These are phyloP conservation scores for Fagus sylvatica DNA, from an alignment of 306 rosid genomes.

Conservation along the genomic window DNA sequence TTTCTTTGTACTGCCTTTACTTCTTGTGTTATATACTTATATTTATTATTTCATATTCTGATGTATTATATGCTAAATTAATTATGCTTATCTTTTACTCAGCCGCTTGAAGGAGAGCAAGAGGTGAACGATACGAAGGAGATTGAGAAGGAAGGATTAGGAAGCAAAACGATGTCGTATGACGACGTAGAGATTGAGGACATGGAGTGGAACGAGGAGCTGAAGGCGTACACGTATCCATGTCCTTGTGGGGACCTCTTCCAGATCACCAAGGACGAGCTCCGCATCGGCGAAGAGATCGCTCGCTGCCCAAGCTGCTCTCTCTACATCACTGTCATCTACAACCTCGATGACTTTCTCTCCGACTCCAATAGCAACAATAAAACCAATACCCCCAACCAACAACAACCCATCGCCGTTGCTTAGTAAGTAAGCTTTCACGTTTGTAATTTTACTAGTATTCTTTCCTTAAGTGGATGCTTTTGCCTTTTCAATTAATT, in stretches of 20 bases:
- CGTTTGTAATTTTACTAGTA: no score
- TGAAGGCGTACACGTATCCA: conserved; percentile 79
- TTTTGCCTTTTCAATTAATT: background rate
- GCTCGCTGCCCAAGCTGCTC: conserved; percentile 99
- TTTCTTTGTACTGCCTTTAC: no score
- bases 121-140: background rate
- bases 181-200: conserved; percentile 99
- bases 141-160: background rate
- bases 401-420: conserved; percentile 50
- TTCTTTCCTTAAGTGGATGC: background rate
- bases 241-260: conserved; percentile 98
- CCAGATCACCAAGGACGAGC: conserved; percentile 90
- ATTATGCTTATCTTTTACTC: no score
- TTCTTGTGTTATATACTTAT: no score
- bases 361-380: conserved; percentile 35
- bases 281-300: conserved; percentile 84
- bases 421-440: conserved; percentile 35
- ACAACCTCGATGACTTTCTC: conserved; percentile 78
- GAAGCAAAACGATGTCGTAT: conserved; percentile 63
- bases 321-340: conserved; percentile 86
- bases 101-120: background rate
- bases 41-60: no score
- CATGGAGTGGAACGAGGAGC: conserved; percentile 94
- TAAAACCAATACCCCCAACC: conserved; percentile 39
- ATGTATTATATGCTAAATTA: no score